These are phyloP conservation scores for Stagonosporopsis tanaceti DNA, from an alignment of 2,329 filamentous ascomycete species.

Conservation along the genomic window DNA sequence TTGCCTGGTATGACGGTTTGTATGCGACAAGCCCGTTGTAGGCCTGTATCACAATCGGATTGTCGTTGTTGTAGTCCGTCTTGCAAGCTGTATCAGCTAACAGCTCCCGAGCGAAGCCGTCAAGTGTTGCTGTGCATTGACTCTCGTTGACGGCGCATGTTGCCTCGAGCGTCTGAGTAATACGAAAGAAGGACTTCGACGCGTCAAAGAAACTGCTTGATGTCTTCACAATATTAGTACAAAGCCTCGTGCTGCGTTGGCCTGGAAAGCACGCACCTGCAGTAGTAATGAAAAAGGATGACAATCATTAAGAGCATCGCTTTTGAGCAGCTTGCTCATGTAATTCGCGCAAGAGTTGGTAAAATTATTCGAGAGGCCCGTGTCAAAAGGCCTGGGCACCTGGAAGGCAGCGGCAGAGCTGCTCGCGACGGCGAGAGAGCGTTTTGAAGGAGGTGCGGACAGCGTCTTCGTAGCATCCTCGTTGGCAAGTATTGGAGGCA, in stretches of 20 bases:
- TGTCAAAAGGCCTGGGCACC: conserved; percentile 57
- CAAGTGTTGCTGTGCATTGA: conserved; percentile 72
- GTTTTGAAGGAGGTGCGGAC: conserved; percentile 35
- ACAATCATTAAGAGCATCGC: conserved; percentile 74
- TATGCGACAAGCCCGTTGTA: conserved; percentile 81
- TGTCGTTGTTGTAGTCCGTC: conserved; percentile 71
- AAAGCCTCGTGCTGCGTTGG: not conserved
- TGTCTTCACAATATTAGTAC: conserved; percentile 63
- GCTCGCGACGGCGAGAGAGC: conserved; percentile 34
- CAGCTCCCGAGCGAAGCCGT: conserved; percentile 70
- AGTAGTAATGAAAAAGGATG: conserved; percentile 86
- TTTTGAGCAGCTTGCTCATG: conserved; percentile 71
- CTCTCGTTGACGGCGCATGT: conserved; percentile 74
- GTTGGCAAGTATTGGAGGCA: conserved; percentile 42
- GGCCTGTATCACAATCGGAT: conserved; percentile 75
- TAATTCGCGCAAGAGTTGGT: conserved; percentile 69
- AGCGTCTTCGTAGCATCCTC: conserved; percentile 35
- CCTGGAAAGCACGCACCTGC: conserved; percentile 62
- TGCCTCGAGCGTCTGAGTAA: conserved; percentile 79
- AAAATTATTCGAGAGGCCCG: conserved; percentile 61
- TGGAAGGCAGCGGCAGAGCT: conserved; percentile 31
- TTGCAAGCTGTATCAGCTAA: conserved; percentile 71
- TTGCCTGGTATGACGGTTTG: conserved; percentile 77
- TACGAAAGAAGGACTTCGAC: conserved; percentile 72
- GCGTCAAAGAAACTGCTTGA: conserved; percentile 86